Base-by-base conservation (phyloP, 306 rosid genomes). In the Arachis hypogaea region DNA sequence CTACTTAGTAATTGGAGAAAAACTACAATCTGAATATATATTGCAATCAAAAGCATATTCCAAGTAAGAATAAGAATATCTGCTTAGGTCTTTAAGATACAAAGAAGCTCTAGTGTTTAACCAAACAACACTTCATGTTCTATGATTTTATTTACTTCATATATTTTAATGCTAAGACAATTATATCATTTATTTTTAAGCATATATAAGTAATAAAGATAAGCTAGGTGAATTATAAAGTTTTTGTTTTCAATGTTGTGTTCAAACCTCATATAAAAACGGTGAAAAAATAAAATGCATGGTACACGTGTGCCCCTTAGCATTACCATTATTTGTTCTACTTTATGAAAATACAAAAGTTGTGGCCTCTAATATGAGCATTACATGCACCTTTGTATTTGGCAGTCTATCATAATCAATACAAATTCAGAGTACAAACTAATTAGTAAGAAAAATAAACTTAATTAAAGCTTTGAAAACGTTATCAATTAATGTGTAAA, bases 271-370 rank as follows among this genome's bases (percentile, higher is more conserved):
- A 40, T 10, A 16, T 54, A 33, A 56, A 78, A 14, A 14, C 14
- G 14, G 14, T 58, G 59, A 78, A 16, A 58, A 22, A 64, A 14
- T 14, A 22, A 64, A 59, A 46, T 36, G 82, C 33, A 45, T 40
- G 68, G 16, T 46, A 54, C 67, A 77, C 16, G 36, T 46, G 72
- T 71, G 40, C 54, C 3, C 1, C 3, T 49, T 52, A 14, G 14
- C 14, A 14, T 14, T 14, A 14, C 42, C 43, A 75, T 42, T 70
- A 70, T 58, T 64, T 81, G 84, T 71, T 76, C 56, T 65, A 76
- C 78, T 80, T 75, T 80, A 75, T 80, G 73, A 75, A 74, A 75
- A 63, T 73, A 74, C 29, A 41, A 14, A 59, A 59, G 9, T 45
- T 16, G 50, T 61, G 84, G 60, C 66, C 70, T 51, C 67, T 14